Evolutionary conservation across 495 filamentous ascomycete genomes (phyloP).

Genomic region (Cryomyces minteri): DNA sequence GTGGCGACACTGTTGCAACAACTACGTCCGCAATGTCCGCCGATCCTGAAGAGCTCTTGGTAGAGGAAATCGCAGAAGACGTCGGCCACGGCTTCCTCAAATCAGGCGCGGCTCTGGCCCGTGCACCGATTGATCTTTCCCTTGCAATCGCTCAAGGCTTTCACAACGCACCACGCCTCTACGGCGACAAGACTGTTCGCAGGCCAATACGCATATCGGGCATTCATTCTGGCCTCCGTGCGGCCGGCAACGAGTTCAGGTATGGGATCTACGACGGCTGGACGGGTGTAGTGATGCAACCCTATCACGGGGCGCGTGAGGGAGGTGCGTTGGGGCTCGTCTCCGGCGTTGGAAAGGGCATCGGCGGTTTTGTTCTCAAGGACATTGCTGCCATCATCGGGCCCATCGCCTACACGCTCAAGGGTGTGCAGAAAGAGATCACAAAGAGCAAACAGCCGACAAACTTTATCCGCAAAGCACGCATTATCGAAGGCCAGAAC

Average conservation of each 20-base stretch:
- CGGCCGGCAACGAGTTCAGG: constrained; percentile 46
- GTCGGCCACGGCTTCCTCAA: constrained; percentile 27
- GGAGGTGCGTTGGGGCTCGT: constrained; percentile 40
- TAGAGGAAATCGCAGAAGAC: constrained; percentile 23
- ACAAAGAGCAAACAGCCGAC: constrained; percentile 13
- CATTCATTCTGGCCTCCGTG: constrained; percentile 44
- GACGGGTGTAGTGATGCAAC: constrained; percentile 51
- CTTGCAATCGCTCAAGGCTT: constrained; percentile 64
- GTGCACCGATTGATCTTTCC: constrained; percentile 45
- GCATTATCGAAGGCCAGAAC: constrained; percentile 13
- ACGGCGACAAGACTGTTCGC: constrained; percentile 25
- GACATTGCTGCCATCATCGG: constrained; percentile 44
- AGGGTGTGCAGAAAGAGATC: constrained; percentile 34
- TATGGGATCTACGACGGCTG: constrained; percentile 59
- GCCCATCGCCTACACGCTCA: constrained; percentile 43
- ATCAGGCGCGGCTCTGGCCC: constrained; percentile 25
- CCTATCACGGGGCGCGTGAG: constrained; percentile 40
- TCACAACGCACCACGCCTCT: constrained; percentile 62
- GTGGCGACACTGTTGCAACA: too few relatives aligned
- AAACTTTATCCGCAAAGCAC: constrained; percentile 7
- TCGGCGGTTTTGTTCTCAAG: constrained; percentile 58
- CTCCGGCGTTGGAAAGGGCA: constrained; percentile 54
- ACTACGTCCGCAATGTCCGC: constrained; percentile 10
- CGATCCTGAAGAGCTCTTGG: constrained; percentile 11
- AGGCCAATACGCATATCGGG: constrained; percentile 44